These are phyloP conservation scores for Cladophialophora exuberans DNA, from an alignment of 2,329 filamentous ascomycete species.

Conservation along the genomic window DNA sequence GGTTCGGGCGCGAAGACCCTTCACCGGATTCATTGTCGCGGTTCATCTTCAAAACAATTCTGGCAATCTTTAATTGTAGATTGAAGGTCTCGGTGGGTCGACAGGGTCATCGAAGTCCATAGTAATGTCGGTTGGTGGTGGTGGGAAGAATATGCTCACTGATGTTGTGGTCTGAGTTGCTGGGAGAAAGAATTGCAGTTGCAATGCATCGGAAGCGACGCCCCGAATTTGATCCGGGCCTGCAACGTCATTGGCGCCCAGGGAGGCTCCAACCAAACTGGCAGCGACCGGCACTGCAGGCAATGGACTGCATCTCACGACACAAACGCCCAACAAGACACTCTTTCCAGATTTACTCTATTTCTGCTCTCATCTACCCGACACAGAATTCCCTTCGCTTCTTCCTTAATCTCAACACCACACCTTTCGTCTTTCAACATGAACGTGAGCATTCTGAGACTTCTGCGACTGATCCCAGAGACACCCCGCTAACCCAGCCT, in stretches of 20 bases:
- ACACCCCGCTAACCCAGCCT: slow-evolving; percentile 30
- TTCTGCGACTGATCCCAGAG: not conserved
- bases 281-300: not conserved
- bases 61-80: not conserved
- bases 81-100: not conserved
- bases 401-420: too few species aligned
- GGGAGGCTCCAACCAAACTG: slow-evolving; percentile 1
- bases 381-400: too few species aligned
- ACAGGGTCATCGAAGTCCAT: slow-evolving; percentile 12
- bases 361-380: too few species aligned
- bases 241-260: slow-evolving; percentile 4
- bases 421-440: slow-evolving; percentile 31
- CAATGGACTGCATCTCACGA: too few species aligned
- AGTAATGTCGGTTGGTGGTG: not conserved
- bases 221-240: slow-evolving; percentile 8
- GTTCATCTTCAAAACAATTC: slow-evolving; percentile 21
- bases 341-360: too few species aligned
- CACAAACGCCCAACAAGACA: too few species aligned
- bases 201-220: not conserved
- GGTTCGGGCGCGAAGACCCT: slow-evolving; percentile 15
- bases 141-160: not conserved
- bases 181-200: slow-evolving; percentile 4
- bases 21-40: slow-evolving; percentile 16
- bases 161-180: not conserved
- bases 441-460: slow-evolving; percentile 42